A percentile compares a stretch with the other conserved stretches of the same genome.
phyloP scores from a whole-genome alignment of 768 basidiomycete species.

The Suillus subalutaceus region DNA sequence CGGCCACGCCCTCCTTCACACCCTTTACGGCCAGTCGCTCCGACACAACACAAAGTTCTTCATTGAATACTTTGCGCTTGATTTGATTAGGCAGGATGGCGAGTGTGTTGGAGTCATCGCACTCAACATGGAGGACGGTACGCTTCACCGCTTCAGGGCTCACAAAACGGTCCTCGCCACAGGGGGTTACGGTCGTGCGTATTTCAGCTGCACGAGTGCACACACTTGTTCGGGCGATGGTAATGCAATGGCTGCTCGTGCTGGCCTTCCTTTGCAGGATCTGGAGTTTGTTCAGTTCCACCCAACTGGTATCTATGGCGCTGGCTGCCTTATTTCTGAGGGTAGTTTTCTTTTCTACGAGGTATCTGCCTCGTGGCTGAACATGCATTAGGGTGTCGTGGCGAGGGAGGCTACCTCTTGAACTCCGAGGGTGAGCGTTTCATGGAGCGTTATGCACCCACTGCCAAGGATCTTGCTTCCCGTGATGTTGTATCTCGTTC shows the following conservation, averaged over 20 bases:
- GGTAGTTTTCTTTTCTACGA: constrained; percentile 47
- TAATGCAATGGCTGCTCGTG: constrained; percentile 97
- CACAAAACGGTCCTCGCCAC: constrained; percentile 99
- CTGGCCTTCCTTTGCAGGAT: constrained; percentile 96
- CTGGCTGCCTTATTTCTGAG: constrained; percentile 98
- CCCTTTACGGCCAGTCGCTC: constrained; percentile 97
- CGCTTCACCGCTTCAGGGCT: constrained; percentile 95
- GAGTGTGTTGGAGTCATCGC: constrained; percentile 99
- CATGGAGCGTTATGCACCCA: constrained; percentile 99
- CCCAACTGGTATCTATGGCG: constrained; percentile 99
- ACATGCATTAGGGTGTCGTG: constrained; percentile 78
- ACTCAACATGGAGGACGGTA: constrained; percentile 99
- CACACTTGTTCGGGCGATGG: constrained; percentile 99
- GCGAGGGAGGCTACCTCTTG: constrained; percentile 97
- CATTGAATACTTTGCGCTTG: constrained; percentile 98
- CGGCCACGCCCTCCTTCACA: constrained; percentile 97
- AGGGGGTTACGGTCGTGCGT: constrained; percentile 96
- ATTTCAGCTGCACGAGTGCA: constrained; percentile 98
- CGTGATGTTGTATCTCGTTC: constrained; percentile 99
- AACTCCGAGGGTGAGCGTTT: constrained; percentile 99
- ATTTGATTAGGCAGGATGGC: constrained; percentile 97
- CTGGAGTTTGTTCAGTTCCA: constrained; percentile 99
- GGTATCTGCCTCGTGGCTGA: constrained; percentile 8
- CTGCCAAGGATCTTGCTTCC: constrained; percentile 98
- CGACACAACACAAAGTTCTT: constrained; percentile 99